Percentiles rank a stretch among this genome's conserved stretches.
Conservation (phyloP, 1,284 basidiomycete genomes). For the Naganishia sp. region DNA sequence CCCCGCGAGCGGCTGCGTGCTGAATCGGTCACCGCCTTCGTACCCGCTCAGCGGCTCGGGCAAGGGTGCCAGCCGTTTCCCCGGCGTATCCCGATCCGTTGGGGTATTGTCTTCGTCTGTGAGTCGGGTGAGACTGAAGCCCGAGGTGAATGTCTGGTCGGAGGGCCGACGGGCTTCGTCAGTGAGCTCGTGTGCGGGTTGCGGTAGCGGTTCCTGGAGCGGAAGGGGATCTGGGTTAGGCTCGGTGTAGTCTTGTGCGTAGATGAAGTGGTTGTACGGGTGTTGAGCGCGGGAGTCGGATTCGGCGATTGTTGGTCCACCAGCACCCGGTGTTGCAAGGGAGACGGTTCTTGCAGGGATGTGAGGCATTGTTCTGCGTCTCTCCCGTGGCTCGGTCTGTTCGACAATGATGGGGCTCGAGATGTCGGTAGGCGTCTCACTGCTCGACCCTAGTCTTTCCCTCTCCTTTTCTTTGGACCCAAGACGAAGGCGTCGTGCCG, state of each 20-base stretch:
- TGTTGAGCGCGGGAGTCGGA: neutral
- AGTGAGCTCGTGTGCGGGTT: neutral
- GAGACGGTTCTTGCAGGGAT: neutral
- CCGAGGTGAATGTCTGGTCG: conserved; percentile 24
- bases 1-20: conserved; percentile 2
- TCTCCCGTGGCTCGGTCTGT: neutral
- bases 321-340: neutral
- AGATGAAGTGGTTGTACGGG: conserved; percentile 2
- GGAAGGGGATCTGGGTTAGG: neutral
- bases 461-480: too few relatives aligned
- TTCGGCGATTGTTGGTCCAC: neutral
- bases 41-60: conserved; percentile 3
- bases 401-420: neutral
- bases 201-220: neutral
- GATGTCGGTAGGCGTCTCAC: too few relatives aligned
- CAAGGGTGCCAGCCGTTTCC: conserved; percentile 1
- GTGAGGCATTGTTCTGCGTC: neutral
- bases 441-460: too few relatives aligned
- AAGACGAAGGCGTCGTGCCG: too few relatives aligned
- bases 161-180: conserved; percentile 18
- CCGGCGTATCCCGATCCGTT: neutral
- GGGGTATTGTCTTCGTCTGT: conserved; percentile 11
- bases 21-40: conserved; percentile 1
- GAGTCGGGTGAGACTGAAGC: conserved; percentile 19
- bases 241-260: neutral